A percentile compares a stretch with the other conserved stretches of the same genome.
These are phyloP conservation scores for Aureococcus anophagefferens DNA, from an alignment of 108 stramenopile genomes.

Conservation along the genomic window DNA sequence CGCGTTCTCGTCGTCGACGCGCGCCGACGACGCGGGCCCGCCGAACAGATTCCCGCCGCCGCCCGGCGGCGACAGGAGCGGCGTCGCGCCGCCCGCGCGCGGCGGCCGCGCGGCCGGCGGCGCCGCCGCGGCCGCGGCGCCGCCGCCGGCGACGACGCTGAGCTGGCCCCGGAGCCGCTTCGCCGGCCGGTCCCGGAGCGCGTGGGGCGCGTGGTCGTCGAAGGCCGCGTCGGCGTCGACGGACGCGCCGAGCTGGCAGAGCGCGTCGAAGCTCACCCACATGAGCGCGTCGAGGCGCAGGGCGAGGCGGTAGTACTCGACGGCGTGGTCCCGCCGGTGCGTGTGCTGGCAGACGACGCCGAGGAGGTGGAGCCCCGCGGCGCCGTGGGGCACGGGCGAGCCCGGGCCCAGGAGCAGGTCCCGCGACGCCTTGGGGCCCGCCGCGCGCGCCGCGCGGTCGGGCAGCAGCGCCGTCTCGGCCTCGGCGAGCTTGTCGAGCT, in stretches of 20 bases:
- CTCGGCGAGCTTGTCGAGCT: slow-evolving; percentile 53
- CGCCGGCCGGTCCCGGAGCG: too few relatives aligned
- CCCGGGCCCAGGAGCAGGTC: not conserved
- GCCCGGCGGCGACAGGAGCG: too few relatives aligned
- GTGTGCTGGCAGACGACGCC: slow-evolving; percentile 65
- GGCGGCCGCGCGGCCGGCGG: too few relatives aligned
- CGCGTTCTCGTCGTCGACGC: too few relatives aligned
- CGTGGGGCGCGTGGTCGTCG: not conserved
- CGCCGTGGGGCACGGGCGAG: slow-evolving; percentile 61
- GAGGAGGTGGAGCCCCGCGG: slow-evolving; percentile 68
- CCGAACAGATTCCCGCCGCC: too few relatives aligned
- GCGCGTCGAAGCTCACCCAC: slow-evolving; percentile 66
- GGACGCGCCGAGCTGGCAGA: slow-evolving; percentile 63
- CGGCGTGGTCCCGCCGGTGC: slow-evolving; percentile 62
- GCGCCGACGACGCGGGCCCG: too few relatives aligned
- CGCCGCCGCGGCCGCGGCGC: too few relatives aligned
- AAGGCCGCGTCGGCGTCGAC: not conserved
- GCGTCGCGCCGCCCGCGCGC: too few relatives aligned
- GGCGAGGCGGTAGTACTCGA: slow-evolving; percentile 58
- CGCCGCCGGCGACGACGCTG: too few relatives aligned
- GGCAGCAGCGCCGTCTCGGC: slow-evolving; percentile 63
- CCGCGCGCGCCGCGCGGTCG: not conserved
- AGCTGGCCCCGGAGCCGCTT: too few relatives aligned
- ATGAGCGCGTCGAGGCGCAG: slow-evolving; percentile 71
- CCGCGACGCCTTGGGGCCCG: not conserved